These are phyloP conservation scores for Gnomoniopsis smithogilvyi DNA, from an alignment of 2,329 filamentous ascomycete genomes.

Conservation along the genomic window DNA sequence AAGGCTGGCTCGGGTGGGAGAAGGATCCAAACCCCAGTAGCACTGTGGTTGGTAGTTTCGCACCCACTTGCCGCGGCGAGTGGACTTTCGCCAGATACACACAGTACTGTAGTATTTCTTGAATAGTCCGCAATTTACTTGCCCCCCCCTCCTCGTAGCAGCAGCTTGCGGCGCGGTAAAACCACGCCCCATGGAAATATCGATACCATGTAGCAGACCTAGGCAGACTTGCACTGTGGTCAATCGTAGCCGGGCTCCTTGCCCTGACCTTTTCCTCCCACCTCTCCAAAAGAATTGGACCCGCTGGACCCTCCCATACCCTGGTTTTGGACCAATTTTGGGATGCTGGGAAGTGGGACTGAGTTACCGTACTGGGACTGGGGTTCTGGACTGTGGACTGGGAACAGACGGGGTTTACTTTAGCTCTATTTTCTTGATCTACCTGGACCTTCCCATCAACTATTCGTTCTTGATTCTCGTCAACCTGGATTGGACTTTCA, in stretches of 20 bases:
- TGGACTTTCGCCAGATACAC: not conserved
- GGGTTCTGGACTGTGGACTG: conserved; percentile 4
- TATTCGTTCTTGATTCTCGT: conserved; percentile 1
- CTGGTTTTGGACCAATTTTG: not conserved
- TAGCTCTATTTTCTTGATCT: conserved; percentile 17
- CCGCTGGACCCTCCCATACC: not conserved
- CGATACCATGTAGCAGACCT: not conserved
- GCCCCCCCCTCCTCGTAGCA: no score
- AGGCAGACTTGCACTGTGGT: not conserved
- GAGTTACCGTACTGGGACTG: not conserved
- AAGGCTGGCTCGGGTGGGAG: not conserved
- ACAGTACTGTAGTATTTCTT: no score
- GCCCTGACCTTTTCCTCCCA: not conserved
- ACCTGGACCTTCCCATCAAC: conserved; percentile 15
- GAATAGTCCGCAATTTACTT: no score
- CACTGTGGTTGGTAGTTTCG: not conserved
- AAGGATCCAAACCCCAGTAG: not conserved
- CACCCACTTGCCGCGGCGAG: not conserved
- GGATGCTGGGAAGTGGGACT: not conserved
- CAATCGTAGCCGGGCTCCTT: not conserved
- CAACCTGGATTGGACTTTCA: not conserved
- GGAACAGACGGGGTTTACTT: conserved; percentile 10
- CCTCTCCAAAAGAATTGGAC: not conserved
- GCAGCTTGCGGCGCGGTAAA: not conserved
- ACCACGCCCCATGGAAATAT: not conserved